Evolutionary conservation across 805 yeast genomes (phyloP).

Genomic region (Jamesozyma rosinii): DNA sequence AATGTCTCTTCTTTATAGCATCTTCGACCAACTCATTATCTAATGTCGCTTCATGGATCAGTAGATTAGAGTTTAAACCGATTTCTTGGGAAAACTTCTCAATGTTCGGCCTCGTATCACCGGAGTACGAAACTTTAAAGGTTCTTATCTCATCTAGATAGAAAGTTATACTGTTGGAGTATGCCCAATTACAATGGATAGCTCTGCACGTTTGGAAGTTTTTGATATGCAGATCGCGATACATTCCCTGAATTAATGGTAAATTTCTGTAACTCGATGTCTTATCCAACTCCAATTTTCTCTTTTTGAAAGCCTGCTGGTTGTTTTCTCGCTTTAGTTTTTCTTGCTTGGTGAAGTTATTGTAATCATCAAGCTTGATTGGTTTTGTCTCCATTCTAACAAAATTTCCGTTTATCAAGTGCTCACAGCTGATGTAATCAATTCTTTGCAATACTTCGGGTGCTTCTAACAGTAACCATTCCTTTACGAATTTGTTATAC

Average conservation of each 20-base stretch:
- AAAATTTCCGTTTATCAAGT: conserved; percentile 36
- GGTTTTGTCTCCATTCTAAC: conserved; percentile 28
- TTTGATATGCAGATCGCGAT: conserved; percentile 35
- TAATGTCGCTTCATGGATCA: conserved; percentile 89
- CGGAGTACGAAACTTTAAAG: conserved; percentile 80
- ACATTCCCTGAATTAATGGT: conserved; percentile 30
- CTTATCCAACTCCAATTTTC: conserved; percentile 21
- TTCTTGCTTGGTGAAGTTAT: conserved; percentile 7
- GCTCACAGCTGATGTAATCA: conserved; percentile 51
- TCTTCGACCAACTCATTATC: conserved; percentile 71
- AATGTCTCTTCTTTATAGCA: conserved; percentile 74
- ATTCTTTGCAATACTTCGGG: conserved; percentile 36
- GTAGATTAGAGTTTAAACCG: conserved; percentile 58
- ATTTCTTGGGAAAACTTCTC: conserved; percentile 47
- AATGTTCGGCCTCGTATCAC: conserved; percentile 83
- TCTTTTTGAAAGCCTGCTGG: conserved; percentile 9
- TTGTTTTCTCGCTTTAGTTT: not conserved
- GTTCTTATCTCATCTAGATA: conserved; percentile 22
- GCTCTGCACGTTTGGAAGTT: conserved; percentile 61
- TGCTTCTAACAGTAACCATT: conserved; percentile 51
- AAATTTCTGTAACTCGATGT: conserved; percentile 22
- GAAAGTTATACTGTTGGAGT: conserved; percentile 51
- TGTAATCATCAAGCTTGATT: conserved; percentile 21
- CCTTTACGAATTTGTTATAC: conserved; percentile 54
- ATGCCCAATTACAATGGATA: conserved; percentile 75